These are phyloP conservation scores for Termitomyces sp. DNA, from an alignment of 1,284 basidiomycete species.

Conservation along the genomic window DNA sequence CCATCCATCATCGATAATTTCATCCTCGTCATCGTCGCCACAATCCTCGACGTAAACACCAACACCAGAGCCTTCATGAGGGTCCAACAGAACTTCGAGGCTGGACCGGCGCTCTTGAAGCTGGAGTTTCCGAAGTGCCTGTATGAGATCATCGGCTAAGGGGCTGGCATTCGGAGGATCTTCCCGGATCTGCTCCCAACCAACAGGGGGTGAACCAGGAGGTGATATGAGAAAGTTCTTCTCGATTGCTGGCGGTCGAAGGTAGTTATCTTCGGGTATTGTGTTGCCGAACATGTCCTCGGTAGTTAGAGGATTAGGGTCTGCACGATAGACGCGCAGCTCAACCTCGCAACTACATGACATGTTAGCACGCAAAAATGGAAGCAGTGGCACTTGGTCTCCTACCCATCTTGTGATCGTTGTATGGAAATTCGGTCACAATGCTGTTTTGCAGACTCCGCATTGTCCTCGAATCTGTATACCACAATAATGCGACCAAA, in stretches of 20 bases:
- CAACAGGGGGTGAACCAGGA: constrained; percentile 95
- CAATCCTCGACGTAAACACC: constrained; percentile 73
- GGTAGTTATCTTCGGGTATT: constrained; percentile 44
- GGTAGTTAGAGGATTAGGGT: constrained; percentile 61
- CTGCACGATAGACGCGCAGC: constrained; percentile 77
- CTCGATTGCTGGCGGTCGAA: constrained; percentile 75
- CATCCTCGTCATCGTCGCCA: constrained; percentile 33
- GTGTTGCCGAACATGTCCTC: constrained; percentile 25
- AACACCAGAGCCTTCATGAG: constrained; percentile 66
- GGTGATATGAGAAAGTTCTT: constrained; percentile 98
- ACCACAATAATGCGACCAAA: constrained; percentile 82
- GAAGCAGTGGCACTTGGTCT: constrained; percentile 7
- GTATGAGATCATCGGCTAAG: constrained; percentile 86
- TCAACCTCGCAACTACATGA: constrained; percentile 41
- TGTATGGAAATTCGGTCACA: constrained; percentile 60
- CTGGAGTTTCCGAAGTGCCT: constrained; percentile 65
- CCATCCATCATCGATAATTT: constrained; percentile 47
- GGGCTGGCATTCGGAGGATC: constrained; percentile 87
- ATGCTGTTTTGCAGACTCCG: constrained; percentile 58
- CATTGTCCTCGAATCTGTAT: constrained; percentile 59
- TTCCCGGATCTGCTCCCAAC: constrained; percentile 92
- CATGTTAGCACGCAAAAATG: constrained; percentile 1
- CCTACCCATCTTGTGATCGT: constrained; percentile 46
- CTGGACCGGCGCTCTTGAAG: constrained; percentile 37
- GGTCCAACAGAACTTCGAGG: constrained; percentile 57